Evolutionary conservation across 2,329 filamentous ascomycete genomes (phyloP).

Genomic region (Colletotrichum lindemuthianum): DNA sequence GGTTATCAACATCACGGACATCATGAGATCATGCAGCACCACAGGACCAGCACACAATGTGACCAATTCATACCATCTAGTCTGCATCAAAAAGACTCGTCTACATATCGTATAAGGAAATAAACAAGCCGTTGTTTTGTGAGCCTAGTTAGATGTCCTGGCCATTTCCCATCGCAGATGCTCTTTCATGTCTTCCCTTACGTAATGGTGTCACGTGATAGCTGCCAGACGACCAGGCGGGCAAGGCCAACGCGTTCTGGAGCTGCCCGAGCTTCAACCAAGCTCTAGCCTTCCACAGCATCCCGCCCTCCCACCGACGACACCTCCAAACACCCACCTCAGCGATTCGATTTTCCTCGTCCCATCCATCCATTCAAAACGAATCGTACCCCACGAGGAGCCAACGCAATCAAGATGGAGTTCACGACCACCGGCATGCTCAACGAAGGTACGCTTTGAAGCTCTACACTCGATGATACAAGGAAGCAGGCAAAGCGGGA

Average conservation of each 20-base stretch:
- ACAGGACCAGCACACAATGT: too few species aligned
- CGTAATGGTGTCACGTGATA: conserved; percentile 37
- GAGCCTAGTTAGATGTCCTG: too few species aligned
- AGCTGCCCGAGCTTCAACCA: conserved; percentile 57
- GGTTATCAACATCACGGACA: too few species aligned
- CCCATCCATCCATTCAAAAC: background rate
- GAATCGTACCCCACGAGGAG: conserved; percentile 35
- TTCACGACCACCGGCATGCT: conserved; percentile 70
- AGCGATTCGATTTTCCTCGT: background rate
- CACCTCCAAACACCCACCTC: conserved; percentile 33
- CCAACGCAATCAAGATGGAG: conserved; percentile 58
- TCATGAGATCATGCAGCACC: too few species aligned
- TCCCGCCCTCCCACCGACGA: conserved; percentile 38
- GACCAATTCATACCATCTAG: too few species aligned
- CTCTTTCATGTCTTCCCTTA: background rate
- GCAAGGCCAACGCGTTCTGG: conserved; percentile 51
- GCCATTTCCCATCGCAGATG: too few species aligned
- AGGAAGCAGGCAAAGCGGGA: conserved; percentile 6
- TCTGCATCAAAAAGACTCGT: too few species aligned
- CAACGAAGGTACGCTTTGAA: conserved; percentile 65
- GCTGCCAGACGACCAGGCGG: conserved; percentile 35
- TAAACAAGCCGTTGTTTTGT: background rate
- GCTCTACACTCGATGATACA: conserved; percentile 21
- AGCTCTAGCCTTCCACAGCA: conserved; percentile 48
- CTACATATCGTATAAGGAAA: background rate